Evolutionary conservation across 352 stramenopile genomes (phyloP).

Genomic region (Pythium sp.): DNA sequence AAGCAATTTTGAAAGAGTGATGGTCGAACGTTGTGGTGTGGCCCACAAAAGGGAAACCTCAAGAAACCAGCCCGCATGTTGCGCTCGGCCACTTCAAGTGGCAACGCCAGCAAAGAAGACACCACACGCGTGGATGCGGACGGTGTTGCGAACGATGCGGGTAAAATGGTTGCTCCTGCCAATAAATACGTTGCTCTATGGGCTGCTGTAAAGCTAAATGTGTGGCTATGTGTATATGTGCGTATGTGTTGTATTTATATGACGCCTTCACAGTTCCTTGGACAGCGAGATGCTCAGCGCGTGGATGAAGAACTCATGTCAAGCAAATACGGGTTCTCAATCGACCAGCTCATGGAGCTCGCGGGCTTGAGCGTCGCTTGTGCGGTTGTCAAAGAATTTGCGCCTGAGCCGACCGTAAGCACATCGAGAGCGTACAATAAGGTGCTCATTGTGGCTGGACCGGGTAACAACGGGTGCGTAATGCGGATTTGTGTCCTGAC

Average conservation of each 20-base stretch:
- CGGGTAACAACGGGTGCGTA: slow-evolving; percentile 96
- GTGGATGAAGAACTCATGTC: slow-evolving; percentile 93
- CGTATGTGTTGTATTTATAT: not conserved
- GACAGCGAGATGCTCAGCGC: slow-evolving; percentile 64
- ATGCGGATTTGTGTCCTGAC: not conserved
- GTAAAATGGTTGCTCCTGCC: not conserved
- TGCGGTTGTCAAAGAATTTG: slow-evolving; percentile 81
- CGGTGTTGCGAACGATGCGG: slow-evolving; percentile 10
- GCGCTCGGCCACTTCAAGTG: slow-evolving; percentile 3
- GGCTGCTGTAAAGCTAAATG: not conserved
- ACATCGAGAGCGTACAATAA: slow-evolving; percentile 20
- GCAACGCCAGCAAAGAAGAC: not conserved
- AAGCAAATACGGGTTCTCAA: slow-evolving; percentile 82
- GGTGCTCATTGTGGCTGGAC: slow-evolving; percentile 94
- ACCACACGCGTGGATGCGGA: not conserved
- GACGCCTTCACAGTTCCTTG: slow-evolving; percentile 43
- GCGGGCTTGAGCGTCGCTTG: slow-evolving; percentile 94
- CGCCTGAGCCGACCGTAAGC: slow-evolving; percentile 2
- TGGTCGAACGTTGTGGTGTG: not conserved
- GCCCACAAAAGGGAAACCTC: slow-evolving; percentile 6
- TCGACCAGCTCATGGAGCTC: slow-evolving; percentile 99
- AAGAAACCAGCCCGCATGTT: not conserved
- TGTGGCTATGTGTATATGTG: not conserved
- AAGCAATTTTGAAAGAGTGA: not conserved
- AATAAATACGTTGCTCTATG: not conserved